A percentile compares a stretch with the other conserved stretches of the same genome.
Evolutionary conservation across 2,329 filamentous ascomycete genomes (phyloP).

Genomic region (Chalara sp.): DNA sequence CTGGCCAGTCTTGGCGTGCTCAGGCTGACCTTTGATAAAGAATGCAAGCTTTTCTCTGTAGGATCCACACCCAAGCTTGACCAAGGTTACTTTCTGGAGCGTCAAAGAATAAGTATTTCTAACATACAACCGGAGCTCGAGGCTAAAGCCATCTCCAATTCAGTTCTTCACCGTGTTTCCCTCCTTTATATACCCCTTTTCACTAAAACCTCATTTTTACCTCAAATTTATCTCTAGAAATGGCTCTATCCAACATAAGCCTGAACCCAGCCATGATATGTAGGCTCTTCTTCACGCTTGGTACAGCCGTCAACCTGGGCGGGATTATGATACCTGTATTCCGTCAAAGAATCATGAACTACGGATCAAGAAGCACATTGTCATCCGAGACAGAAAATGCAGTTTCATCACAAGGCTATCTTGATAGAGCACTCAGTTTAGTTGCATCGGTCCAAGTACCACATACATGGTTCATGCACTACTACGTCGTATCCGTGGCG

Average conservation of each 20-base stretch:
- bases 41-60: no score
- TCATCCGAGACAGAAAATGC: neutral
- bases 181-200: no score
- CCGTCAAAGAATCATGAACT: conserved; percentile 23
- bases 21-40: no score
- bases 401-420: neutral
- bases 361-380: conserved; percentile 21
- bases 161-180: no score
- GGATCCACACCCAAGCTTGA: no score
- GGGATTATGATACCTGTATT: conserved; percentile 23
- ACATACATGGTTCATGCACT: conserved; percentile 84
- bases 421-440: conserved; percentile 9
- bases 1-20: no score
- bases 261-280: conserved; percentile 23
- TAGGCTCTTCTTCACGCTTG: conserved; percentile 21
- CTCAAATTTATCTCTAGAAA: neutral
- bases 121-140: no score
- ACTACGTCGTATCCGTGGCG: conserved; percentile 67
- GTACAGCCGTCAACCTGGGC: conserved; percentile 18
- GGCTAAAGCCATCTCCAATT: no score
- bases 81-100: no score
- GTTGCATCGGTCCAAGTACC: conserved; percentile 48
- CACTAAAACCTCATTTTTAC: no score
- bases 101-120: no score
- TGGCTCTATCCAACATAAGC: neutral